Percentiles rank a stretch among this genome's conserved stretches.
These are phyloP conservation scores for Mrakia blollopis DNA, from an alignment of 768 basidiomycete genomes.

Conservation along the genomic window DNA sequence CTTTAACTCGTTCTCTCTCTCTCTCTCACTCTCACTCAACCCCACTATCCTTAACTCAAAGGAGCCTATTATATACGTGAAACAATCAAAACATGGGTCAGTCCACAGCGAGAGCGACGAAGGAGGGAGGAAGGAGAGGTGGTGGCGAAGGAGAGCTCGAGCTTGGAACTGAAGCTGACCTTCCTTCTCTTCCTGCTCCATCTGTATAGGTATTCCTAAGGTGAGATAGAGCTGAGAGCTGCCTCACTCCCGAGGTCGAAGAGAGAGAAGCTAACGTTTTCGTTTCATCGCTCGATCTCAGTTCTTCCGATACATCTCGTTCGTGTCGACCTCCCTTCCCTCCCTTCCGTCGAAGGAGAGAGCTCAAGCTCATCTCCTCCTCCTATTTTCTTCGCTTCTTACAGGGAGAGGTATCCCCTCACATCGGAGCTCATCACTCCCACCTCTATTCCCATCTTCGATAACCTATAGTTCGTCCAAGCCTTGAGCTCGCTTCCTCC, in stretches of 20 bases:
- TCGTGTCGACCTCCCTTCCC: constrained; percentile 13
- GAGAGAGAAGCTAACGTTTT: not conserved
- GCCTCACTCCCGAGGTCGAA: too few relatives aligned
- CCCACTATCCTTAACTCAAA: not conserved
- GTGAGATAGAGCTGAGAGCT: constrained; percentile 7
- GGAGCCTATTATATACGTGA: constrained; percentile 7
- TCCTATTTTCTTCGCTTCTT: not conserved
- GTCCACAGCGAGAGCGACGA: not conserved
- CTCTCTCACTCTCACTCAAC: not conserved
- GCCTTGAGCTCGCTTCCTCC: not conserved
- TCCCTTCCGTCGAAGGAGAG: not conserved
- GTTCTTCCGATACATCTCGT: constrained; percentile 49
- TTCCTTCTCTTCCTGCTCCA: not conserved
- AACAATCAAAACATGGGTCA: constrained; percentile 9
- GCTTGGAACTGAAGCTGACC: not conserved
- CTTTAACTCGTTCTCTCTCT: constrained; percentile 8
- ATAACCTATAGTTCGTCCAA: constrained; percentile 43
- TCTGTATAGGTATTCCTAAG: constrained; percentile 29
- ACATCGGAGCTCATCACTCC: constrained; percentile 97
- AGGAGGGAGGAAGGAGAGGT: not conserved
- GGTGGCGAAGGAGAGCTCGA: not conserved
- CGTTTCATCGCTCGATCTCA: constrained; percentile 40
- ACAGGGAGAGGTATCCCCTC: constrained; percentile 91
- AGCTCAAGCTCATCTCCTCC: not conserved
- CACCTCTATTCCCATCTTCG: constrained; percentile 98